Conservation (phyloP, 306 rosid genomes). For the Vigna radiata region DNA sequence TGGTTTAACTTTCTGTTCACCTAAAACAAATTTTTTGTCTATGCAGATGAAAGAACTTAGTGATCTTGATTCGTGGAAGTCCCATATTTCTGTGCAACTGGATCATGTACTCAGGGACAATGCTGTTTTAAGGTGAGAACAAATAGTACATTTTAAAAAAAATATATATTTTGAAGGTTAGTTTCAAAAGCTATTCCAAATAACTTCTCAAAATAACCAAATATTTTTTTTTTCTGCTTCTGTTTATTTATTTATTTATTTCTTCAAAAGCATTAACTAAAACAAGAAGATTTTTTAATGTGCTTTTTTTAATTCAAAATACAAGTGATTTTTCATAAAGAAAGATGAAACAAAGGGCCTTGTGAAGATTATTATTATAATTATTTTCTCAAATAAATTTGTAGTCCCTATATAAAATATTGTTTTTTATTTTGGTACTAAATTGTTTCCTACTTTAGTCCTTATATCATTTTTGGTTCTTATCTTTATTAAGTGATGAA, state of each 20-base stretch:
- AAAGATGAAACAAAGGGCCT: background rate
- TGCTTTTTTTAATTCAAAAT: background rate
- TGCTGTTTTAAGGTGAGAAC: constrained; percentile 70
- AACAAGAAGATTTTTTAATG: background rate
- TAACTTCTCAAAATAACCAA: background rate
- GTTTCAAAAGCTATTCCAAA: background rate
- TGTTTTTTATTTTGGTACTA: too few species aligned
- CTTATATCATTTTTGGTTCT: too few species aligned
- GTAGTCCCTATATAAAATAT: too few species aligned
- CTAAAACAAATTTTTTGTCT: constrained; percentile 23
- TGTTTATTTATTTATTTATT: too few species aligned
- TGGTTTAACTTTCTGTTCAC: constrained; percentile 11
- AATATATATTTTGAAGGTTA: too few species aligned
- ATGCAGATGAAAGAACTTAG: constrained; percentile 72
- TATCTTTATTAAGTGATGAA: too few species aligned
- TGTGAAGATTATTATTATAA: too few species aligned
- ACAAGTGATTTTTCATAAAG: background rate
- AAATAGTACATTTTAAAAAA: background rate
- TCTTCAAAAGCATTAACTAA: too few species aligned
- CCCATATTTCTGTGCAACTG: constrained; percentile 71
- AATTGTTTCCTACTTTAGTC: too few species aligned
- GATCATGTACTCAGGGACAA: constrained; percentile 67
- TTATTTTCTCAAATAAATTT: too few species aligned
- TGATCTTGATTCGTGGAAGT: constrained; percentile 77
- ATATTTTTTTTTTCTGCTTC: background rate